Conservation (phyloP, 1,284 basidiomycete genomes). For the Irpex lacteus region DNA sequence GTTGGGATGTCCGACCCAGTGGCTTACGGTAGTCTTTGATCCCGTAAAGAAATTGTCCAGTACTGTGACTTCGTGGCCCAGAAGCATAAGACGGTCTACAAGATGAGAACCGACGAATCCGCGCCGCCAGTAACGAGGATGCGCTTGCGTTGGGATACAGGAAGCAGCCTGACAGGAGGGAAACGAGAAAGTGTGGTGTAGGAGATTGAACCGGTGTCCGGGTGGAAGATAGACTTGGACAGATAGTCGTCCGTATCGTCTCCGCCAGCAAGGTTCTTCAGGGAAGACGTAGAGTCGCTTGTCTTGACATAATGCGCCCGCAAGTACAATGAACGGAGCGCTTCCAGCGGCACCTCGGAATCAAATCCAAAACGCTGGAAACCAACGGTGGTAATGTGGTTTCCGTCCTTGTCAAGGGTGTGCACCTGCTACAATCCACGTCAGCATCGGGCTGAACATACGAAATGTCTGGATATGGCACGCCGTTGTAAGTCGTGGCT, state of each 20-base stretch:
- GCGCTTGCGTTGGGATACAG: conserved; percentile 79
- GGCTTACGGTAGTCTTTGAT: conserved; percentile 89
- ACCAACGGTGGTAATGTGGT: conserved; percentile 78
- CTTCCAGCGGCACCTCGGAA: conserved; percentile 75
- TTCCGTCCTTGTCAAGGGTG: conserved; percentile 69
- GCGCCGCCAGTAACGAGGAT: conserved; percentile 95
- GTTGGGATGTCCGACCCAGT: conserved; percentile 97
- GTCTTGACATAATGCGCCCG: conserved; percentile 73
- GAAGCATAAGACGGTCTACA: conserved; percentile 94
- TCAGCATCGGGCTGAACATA: background rate
- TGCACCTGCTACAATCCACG: conserved; percentile 40
- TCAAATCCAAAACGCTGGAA: conserved; percentile 86
- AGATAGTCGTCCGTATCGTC: conserved; percentile 59
- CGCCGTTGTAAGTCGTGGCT: background rate
- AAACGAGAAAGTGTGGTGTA: conserved; percentile 90
- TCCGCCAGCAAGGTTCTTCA: conserved; percentile 36
- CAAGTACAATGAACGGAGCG: conserved; percentile 83
- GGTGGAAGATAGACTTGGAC: conserved; percentile 82
- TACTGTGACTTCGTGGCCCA: conserved; percentile 97
- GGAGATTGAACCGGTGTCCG: conserved; percentile 76
- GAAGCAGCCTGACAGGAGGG: conserved; percentile 86
- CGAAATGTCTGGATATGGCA: background rate
- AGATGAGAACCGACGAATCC: conserved; percentile 98
- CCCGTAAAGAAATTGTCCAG: conserved; percentile 99
- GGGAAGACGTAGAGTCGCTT: conserved; percentile 31